Conservation (phyloP, 2,329 filamentous ascomycete genomes). For the Xenosphaeropsis pyriputrescens region DNA sequence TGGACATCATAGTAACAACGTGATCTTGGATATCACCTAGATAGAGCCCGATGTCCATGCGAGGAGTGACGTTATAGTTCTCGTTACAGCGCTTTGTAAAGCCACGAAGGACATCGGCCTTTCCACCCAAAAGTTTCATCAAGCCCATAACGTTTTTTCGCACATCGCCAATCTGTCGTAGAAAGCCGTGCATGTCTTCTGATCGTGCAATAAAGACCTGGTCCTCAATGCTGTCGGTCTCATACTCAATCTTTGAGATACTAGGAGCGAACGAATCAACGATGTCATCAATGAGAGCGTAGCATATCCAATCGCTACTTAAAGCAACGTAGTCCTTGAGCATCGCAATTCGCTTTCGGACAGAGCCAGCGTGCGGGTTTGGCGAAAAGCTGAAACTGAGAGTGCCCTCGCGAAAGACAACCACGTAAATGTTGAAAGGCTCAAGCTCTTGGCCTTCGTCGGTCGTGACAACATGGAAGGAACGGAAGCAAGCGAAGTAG, state of each 20-base stretch:
- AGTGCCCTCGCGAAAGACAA: conserved; percentile 91
- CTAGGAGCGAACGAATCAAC: conserved; percentile 90
- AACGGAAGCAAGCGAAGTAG: conserved; percentile 96
- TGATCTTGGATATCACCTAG: conserved; percentile 97
- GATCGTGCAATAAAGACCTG: conserved; percentile 84
- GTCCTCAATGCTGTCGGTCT: conserved; percentile 89
- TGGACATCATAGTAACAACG: conserved; percentile 98
- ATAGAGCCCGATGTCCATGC: conserved; percentile 93
- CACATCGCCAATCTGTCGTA: conserved; percentile 76
- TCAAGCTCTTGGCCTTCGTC: conserved; percentile 74
- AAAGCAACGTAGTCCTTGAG: conserved; percentile 90
- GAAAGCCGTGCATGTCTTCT: conserved; percentile 76
- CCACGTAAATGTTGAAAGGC: conserved; percentile 90
- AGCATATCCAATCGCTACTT: conserved; percentile 97
- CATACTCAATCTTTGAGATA: conserved; percentile 72
- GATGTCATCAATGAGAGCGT: conserved; percentile 91
- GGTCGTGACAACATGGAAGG: conserved; percentile 69
- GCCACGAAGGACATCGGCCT: conserved; percentile 94
- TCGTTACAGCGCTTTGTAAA: conserved; percentile 99
- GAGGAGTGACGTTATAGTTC: conserved; percentile 86
- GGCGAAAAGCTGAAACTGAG: conserved; percentile 87
- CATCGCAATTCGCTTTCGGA: conserved; percentile 80
- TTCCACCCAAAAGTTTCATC: conserved; percentile 84
- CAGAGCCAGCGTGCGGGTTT: conserved; percentile 76
- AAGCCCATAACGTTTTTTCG: conserved; percentile 92